phyloP scores from a whole-genome alignment of 2,329 filamentous ascomycete species.

The Diaporthe destruens region DNA sequence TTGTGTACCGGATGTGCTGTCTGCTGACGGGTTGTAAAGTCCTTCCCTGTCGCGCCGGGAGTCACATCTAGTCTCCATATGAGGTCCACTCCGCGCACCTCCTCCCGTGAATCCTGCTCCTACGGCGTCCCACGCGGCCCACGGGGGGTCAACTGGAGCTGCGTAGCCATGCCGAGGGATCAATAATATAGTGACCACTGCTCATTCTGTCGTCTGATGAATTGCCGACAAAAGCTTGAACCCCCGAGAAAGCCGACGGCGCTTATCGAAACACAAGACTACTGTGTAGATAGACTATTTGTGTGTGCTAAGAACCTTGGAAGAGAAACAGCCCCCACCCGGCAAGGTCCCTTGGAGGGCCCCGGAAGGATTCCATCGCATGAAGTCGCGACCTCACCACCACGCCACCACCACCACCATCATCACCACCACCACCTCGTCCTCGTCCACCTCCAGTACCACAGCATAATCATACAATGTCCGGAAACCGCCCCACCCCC shows the following conservation, averaged over 20 bases:
- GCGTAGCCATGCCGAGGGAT: neutral
- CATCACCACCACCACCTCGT: neutral
- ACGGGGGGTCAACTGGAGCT: neutral
- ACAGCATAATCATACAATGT: conserved; percentile 31
- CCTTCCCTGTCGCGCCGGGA: conserved; percentile 1
- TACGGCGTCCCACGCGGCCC: no score
- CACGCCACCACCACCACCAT: neutral
- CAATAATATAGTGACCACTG: neutral
- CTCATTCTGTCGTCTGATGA: neutral
- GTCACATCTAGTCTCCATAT: conserved; percentile 26
- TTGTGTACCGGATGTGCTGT: no score
- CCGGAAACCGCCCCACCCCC: conserved; percentile 46
- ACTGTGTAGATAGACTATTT: neutral
- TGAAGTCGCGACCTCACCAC: neutral
- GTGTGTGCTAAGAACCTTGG: neutral
- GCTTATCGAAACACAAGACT: conserved; percentile 13
- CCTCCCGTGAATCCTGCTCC: conserved; percentile 11
- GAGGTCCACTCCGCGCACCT: conserved; percentile 14
- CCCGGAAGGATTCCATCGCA: conserved; percentile 16
- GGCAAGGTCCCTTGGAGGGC: neutral
- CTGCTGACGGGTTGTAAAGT: neutral
- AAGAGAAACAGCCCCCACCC: conserved; percentile 6
- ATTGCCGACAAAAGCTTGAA: conserved; percentile 31
- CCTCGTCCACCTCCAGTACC: neutral
- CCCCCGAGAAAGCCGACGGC: neutral